Base-by-base conservation (phyloP, 2,329 filamentous ascomycete species). In the Aspergillus sp. region DNA sequence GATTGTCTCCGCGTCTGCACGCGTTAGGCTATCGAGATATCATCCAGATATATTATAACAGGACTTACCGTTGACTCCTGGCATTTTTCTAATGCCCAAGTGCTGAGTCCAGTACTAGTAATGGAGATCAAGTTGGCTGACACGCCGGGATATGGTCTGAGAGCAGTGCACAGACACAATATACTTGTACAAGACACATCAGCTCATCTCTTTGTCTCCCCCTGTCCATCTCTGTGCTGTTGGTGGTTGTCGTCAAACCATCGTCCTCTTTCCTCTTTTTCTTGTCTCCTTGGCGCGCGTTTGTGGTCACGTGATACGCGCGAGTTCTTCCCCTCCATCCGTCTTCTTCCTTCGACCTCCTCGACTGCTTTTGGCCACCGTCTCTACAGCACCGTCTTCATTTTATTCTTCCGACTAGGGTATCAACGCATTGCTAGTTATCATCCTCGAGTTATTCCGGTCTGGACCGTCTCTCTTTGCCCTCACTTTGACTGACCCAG, bases 1-100 rank as follows among this genome's bases (percentile, higher is more conserved):
- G 61, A 98, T 96, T 0, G 88, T 94, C 71, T 98, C 88, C 57
- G 86, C 69, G 44, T 73, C 78, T 77, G 54, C n/a, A 38, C 6
- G 10, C 6, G 40, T 42, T n/a, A 42, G 36, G 19, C 19, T 19
- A 19, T 19, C 19, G 19, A 19, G 19, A 19, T 19, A 19, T 19
- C 19, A 19, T 19, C 19, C 19, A 19, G 2, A 19, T 19, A 19
- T 19, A 19, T 19, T 19, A 19, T 19, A 19, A 19, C 19, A 19
- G 19, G 19, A 19, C 30, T 40, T 27, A 33, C 29, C 4, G 29
- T 33, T 29, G 12, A 28, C 10, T 35, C 19, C 35, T 4, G n/a
- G 12, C 38, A 12, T 34, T 33, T 19, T 28, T 26, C 32, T 4
- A 19, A 38, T 38, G n/a, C 19, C 10, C 10, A 12, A 12, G 10